Base-by-base conservation (phyloP, 345 rosid species). In the Brassica rapa region DNA sequence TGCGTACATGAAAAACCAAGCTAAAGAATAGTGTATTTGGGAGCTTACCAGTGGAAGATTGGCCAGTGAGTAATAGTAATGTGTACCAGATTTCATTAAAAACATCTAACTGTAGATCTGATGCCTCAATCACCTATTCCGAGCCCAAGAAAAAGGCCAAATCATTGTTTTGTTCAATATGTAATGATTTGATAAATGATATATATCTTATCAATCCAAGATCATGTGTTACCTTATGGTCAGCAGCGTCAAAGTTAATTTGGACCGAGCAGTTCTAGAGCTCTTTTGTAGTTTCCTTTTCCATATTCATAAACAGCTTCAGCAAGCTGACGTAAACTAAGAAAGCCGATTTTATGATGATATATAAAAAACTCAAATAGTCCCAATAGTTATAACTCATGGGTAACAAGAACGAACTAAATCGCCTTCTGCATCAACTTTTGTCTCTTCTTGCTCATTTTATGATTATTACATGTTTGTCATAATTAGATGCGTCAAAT, bases 41-140 rank as follows among this genome's bases (percentile, higher is more conserved):
- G 3, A 32, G 66, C 53, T 29, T 83, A 93, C 97, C 98, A 73
- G 70, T 81, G 56, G 81, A 68, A 75, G 81, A 86, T 88, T 85
- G 80, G 75, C 94, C 93, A 6, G 81, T 78, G 46, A 84, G 84
- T 71, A 93, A 86, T 63, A 93, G 66, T 85, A 88, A 19, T 9
- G 8, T 67, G 72, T 82, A 90, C 94, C 91, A 93, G 9, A 91
- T 86, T 77, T 93, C 97, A 41, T 85, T 86, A 59, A 91, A 91
- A 37, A 93, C 97, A 69, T 91, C 98, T 0, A 87, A 84, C 78
- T 90, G 97, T 84, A 90, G 92, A 77, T 83, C 94, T 0, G 98
- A 93, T 79, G 95, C 97, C 62, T 92, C 92, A 8, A 93, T 87
- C 33, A 85, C 80, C 98, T 93, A 80, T 57, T 33, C 24, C 56